Evolutionary conservation across 768 basidiomycete genomes (phyloP).

Genomic region (Kwoniella pini): DNA sequence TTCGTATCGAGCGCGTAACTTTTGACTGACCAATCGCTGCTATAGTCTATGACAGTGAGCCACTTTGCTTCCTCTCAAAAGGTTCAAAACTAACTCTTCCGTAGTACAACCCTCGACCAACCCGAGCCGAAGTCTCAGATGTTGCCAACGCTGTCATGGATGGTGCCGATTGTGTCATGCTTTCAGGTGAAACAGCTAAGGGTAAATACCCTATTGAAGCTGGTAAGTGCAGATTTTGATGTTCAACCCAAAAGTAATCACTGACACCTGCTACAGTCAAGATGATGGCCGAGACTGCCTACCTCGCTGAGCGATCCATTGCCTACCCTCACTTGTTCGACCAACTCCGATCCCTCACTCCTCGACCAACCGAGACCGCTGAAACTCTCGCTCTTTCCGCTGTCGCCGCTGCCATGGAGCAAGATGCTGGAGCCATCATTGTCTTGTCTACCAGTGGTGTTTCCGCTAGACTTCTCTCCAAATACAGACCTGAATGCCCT

Average conservation of each 20-base stretch:
- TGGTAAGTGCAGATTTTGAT: constrained; percentile 61
- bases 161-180: constrained; percentile 98
- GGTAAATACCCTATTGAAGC: constrained; percentile 94
- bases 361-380: constrained; percentile 85
- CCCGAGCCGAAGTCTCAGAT: constrained; percentile 97
- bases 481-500: constrained; percentile 89
- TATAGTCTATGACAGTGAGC: constrained; percentile 19
- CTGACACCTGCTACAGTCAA: constrained; percentile 63
- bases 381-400: constrained; percentile 97
- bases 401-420: constrained; percentile 92
- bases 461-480: constrained; percentile 92
- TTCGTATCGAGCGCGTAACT: background rate
- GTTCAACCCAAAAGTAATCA: background rate
- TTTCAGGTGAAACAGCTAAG: constrained; percentile 99
- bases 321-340: constrained; percentile 94
- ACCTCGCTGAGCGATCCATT: constrained; percentile 92
- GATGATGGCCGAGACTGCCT: constrained; percentile 99
- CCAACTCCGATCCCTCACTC: constrained; percentile 74
- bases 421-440: constrained; percentile 89
- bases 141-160: constrained; percentile 97
- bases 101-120: constrained; percentile 96
- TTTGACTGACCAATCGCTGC: background rate
- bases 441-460: constrained; percentile 94
- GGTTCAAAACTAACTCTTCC: constrained; percentile 15
- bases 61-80: background rate